A percentile compares a stretch with the other conserved stretches of the same genome.
Conservation (phyloP, 805 yeast genomes). For the Kazachstania psychrophila region DNA sequence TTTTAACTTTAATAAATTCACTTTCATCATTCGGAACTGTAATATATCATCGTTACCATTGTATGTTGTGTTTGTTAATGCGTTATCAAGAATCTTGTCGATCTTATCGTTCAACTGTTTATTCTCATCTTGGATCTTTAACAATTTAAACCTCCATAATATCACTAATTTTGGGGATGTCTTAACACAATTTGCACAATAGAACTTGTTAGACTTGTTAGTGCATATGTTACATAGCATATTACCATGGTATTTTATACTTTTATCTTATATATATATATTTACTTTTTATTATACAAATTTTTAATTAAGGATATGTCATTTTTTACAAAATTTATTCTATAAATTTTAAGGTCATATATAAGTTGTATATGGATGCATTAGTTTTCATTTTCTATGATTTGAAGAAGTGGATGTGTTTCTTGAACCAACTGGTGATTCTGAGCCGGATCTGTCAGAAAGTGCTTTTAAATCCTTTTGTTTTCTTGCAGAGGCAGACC, state of each 20-base stretch:
- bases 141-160: slow-evolving; percentile 13
- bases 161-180: slow-evolving; percentile 20
- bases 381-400: too few species aligned
- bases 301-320: too few species aligned
- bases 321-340: too few species aligned
- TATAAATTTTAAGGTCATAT: too few species aligned
- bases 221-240: slow-evolving; percentile 19
- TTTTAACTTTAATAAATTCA: not conserved
- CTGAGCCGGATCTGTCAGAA: too few species aligned
- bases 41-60: not conserved
- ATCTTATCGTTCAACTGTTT: slow-evolving; percentile 12
- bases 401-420: too few species aligned
- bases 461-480: too few species aligned
- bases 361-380: too few species aligned
- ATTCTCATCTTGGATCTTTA: slow-evolving; percentile 11
- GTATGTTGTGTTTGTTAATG: slow-evolving; percentile 1
- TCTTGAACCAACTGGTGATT: too few species aligned
- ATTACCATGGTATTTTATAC: too few species aligned
- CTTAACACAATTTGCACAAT: slow-evolving; percentile 23
- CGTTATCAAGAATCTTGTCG: slow-evolving; percentile 14
- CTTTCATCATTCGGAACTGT: not conserved
- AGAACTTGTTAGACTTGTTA: slow-evolving; percentile 12
- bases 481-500: slow-evolving; percentile 10
- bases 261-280: too few species aligned
- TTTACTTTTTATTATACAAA: too few species aligned